Evolutionary conservation across 805 yeast genomes (phyloP).

Genomic region (Monosporozyma aquatica): DNA sequence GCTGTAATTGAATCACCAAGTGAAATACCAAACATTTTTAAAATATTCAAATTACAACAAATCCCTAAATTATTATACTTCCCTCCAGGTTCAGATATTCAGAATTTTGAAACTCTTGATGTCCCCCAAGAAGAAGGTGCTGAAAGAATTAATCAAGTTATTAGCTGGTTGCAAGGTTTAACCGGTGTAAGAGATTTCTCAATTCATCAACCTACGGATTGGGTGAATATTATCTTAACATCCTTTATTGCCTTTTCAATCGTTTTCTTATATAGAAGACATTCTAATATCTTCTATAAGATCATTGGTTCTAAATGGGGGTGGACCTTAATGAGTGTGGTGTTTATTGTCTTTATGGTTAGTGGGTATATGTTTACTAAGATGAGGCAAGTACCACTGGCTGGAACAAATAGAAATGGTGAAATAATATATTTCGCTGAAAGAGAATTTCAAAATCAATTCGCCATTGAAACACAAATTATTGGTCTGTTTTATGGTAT

Average conservation of each 20-base stretch:
- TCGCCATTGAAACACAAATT: slow-evolving; percentile 84
- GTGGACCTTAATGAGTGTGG: slow-evolving; percentile 60
- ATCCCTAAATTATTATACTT: slow-evolving; percentile 71
- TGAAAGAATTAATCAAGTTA: slow-evolving; percentile 28
- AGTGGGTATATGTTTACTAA: slow-evolving; percentile 91
- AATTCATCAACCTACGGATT: slow-evolving; percentile 32
- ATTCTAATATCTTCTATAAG: slow-evolving; percentile 29
- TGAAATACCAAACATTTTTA: slow-evolving; percentile 38
- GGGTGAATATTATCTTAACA: slow-evolving; percentile 30
- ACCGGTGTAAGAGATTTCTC: slow-evolving; percentile 23
- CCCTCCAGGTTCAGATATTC: slow-evolving; percentile 39
- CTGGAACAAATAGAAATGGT: slow-evolving; percentile 36
- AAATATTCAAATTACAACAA: slow-evolving; percentile 42
- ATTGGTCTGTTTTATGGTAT: slow-evolving; percentile 64
- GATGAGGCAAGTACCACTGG: slow-evolving; percentile 60
- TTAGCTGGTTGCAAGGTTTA: slow-evolving; percentile 21
- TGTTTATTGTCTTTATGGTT: slow-evolving; percentile 64
- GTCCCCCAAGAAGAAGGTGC: slow-evolving; percentile 30
- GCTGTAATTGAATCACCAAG: slow-evolving; percentile 62
- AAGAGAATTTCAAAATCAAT: slow-evolving; percentile 65
- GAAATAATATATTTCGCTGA: slow-evolving; percentile 43
- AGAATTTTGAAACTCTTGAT: slow-evolving; percentile 17
- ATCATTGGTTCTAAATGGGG: slow-evolving; percentile 44
- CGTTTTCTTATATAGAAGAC: slow-evolving; percentile 29
- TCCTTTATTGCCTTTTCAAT: slow-evolving; percentile 31